Evolutionary conservation across 495 filamentous ascomycete species (phyloP).

Genomic region (Penicillium coffeae): DNA sequence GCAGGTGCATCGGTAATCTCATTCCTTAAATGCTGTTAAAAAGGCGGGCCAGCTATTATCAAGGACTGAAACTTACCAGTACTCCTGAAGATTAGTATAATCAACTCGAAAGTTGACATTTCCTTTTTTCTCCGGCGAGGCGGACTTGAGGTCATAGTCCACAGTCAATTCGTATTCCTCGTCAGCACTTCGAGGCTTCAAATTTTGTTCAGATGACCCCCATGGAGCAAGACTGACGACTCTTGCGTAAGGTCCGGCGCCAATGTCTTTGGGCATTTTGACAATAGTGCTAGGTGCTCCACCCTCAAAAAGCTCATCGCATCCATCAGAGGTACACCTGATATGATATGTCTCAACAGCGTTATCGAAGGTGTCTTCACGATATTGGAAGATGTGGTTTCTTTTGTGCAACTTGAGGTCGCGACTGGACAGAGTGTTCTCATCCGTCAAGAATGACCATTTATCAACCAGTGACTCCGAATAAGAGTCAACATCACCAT

Average conservation of each 20-base stretch:
- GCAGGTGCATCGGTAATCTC: conserved; percentile 3
- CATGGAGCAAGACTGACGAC: conserved; percentile 3
- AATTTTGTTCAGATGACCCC: too few relatives aligned
- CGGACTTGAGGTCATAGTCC: neutral
- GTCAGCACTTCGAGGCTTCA: neutral
- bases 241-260: conserved; percentile 3
- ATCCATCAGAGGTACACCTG: neutral
- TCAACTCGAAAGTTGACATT: conserved; percentile 5
- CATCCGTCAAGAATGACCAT: conserved; percentile 2
- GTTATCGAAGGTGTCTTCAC: conserved; percentile 6
- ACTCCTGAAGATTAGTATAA: conserved; percentile 4
- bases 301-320: neutral
- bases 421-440: neutral
- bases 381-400: neutral
- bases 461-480: conserved; percentile 2
- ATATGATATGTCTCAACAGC: neutral
- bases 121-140: neutral
- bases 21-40: neutral
- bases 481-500: neutral
- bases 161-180: neutral
- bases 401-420: neutral
- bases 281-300: conserved; percentile 3
- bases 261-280: conserved; percentile 4
- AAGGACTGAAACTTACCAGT: neutral
- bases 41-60: neutral